Base-by-base conservation (phyloP, 2,329 filamentous ascomycete species). In the Cytospora piceae region DNA sequence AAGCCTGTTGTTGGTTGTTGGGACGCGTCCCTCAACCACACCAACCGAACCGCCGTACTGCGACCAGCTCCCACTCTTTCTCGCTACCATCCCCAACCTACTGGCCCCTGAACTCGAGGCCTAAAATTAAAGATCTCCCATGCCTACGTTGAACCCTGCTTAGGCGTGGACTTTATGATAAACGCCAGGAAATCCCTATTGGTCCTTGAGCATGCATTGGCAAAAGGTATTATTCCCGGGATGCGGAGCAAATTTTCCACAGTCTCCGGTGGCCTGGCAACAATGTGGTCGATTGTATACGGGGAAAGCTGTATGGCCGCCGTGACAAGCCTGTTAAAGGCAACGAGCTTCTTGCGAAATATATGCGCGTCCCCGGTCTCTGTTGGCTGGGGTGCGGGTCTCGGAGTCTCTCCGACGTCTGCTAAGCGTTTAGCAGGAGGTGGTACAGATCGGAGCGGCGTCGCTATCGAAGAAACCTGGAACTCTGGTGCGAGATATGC, bases 301-400 rank as follows among this genome's bases (percentile, higher is more conserved):
- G 54, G 52, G 34, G 61, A 63, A 8, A 67, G 39, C 3, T 53
- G 27, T 27, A 67, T 22, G 15, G 57, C 20, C 8, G 57, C 20
- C 7, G 52, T 57, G n/a, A 64, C 65, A 27, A 64, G 57, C 42
- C 39, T 64, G 34, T 67, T 67, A n/a, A 64, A 61, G 27, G 65
- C 65, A 9, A 34, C 15, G 5, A 67, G 49, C 27, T 54, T 64
- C 17, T 67, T 67, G 39, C 61, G 65, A 24, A 64, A 49, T n/a
- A 64, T 64, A 7, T 58, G 54, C 12, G 4, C 27, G 15, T 63
- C 54, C 17, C 34, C 20, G 1, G 61, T 15, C 8, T n/a, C 29
- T 20, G 31, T 34, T 17, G 22, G 14, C 29, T 46, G 59, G 17
- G 59, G 4, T 32, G 2, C n/a, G 7, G 52, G 51, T 9, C 24